These are phyloP conservation scores for Skeletonema menzelii DNA, from an alignment of 108 stramenopile genomes.

Conservation along the genomic window DNA sequence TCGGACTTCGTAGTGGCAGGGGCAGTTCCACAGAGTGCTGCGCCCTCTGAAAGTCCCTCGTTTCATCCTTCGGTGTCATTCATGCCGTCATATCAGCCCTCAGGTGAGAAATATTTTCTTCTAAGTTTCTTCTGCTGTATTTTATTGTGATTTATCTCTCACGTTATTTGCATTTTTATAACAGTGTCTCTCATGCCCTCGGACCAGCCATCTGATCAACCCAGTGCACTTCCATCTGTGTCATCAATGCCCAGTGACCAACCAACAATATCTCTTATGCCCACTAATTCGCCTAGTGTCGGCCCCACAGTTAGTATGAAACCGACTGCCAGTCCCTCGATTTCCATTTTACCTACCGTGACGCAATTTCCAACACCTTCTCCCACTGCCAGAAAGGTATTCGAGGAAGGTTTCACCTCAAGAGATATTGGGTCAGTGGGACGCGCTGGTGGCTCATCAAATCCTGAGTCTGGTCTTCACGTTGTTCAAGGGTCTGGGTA, in stretches of 20 bases:
- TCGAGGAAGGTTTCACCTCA: conserved; percentile 3
- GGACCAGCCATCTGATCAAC: not conserved
- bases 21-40: not conserved
- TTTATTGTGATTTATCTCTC: not conserved
- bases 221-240: not conserved
- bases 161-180: not conserved
- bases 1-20: not conserved
- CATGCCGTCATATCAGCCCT: not conserved
- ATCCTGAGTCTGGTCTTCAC: conserved; percentile 17
- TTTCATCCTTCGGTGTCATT: not conserved
- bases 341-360: not conserved
- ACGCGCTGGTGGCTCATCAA: not conserved
- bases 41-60: not conserved
- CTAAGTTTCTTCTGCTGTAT: not conserved
- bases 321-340: not conserved
- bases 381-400: not conserved
- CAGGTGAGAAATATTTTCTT: not conserved
- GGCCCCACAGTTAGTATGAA: not conserved
- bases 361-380: not conserved
- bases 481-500: conserved; percentile 21
- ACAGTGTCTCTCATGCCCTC: not conserved
- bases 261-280: not conserved
- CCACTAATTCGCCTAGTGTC: not conserved
- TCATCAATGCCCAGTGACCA: not conserved
- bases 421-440: conserved; percentile 18